Evolutionary conservation across 2,329 filamentous ascomycete genomes (phyloP), one percentile per base, ranked within the genome.

Genomic region (Phaeoacremonium minimum): DNA sequence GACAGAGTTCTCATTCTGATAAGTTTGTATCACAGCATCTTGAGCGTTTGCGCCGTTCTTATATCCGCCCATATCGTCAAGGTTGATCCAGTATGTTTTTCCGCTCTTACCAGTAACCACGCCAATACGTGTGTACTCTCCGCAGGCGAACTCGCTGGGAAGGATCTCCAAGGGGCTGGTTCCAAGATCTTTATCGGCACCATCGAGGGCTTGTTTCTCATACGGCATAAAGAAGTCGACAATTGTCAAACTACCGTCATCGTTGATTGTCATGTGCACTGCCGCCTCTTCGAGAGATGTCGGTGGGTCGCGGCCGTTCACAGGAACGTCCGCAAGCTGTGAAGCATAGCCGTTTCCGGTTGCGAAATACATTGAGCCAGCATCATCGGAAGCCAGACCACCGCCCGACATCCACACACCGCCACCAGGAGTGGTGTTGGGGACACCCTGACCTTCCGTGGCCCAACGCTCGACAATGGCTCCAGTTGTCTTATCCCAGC

Each of bases 151-250:
- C 32, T 58, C 42, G 11, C 56, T 60, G 1, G 67, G 66, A 8
- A 71, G 48, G 2, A 72, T 42, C 42, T 64, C 56, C 4, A 73
- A 53, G 1, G 67, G 66, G 6, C 55, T 61, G 0, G 68, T 69
- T 9, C 68, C 68, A 6, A 72, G 52, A 53, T 72, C 69, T 38
- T 67, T 64, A 49, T 71, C 68, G 17, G 63, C 66, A 22, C 68
- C 69, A 44, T 72, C 67, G 4, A 73, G 51, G 15, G 64, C 58
- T n/a, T 56, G 56, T 40, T 72, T 71, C 38, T 73, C 67, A 46
- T 58, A 66, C 0, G 67, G 69, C 63, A 71, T 71, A 48, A 73
- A 73, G 42, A 71, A 73, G 46, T 72, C 68, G 5, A 66, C 59
- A 5, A 67, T 49, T 0, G 52, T 58, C 4, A 72, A 43, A 18